phyloP scores from a whole-genome alignment of 768 basidiomycete species.

The Russula olivacea region DNA sequence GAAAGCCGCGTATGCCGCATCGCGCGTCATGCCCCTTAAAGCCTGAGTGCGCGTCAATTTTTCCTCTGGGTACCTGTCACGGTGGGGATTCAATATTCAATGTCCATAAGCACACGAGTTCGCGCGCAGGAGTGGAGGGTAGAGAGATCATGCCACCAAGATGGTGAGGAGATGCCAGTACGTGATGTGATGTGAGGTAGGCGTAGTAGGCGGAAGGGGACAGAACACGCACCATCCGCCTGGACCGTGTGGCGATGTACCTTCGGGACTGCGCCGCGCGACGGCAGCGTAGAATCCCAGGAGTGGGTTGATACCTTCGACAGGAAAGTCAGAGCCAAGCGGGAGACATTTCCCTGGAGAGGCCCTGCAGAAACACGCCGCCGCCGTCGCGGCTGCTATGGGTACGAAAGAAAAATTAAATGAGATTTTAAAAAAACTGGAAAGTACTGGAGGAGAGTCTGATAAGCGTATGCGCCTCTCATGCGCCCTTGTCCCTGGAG shows the following conservation, averaged over 20 bases:
- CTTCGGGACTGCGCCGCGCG: slow-evolving; percentile 59
- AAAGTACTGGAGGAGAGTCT: slow-evolving; percentile 66
- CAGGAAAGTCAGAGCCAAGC: slow-evolving; percentile 91
- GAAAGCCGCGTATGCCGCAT: slow-evolving; percentile 85
- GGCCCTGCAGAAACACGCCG: slow-evolving; percentile 31
- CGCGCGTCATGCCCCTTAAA: slow-evolving; percentile 84
- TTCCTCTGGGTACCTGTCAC: slow-evolving; percentile 74
- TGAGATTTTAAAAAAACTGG: slow-evolving; percentile 28
- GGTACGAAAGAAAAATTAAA: neutral
- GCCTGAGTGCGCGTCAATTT: slow-evolving; percentile 74
- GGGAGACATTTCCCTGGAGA: slow-evolving; percentile 57
- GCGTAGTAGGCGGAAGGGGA: neutral
- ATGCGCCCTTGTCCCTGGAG: slow-evolving; percentile 72
- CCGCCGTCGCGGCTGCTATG: neutral
- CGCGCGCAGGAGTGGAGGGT: neutral
- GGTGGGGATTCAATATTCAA: no score
- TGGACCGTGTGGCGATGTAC: slow-evolving; percentile 74
- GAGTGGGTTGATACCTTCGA: slow-evolving; percentile 86
- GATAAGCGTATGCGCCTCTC: slow-evolving; percentile 89
- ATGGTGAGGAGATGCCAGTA: no score
- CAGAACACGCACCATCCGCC: slow-evolving; percentile 75
- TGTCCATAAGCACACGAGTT: neutral
- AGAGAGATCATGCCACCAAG: no score
- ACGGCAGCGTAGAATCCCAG: slow-evolving; percentile 88
- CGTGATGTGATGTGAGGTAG: neutral